A percentile compares a stretch with the other conserved stretches of the same genome.
Evolutionary conservation across 768 basidiomycete genomes (phyloP).

Genomic region (Leccinum barrowsii): DNA sequence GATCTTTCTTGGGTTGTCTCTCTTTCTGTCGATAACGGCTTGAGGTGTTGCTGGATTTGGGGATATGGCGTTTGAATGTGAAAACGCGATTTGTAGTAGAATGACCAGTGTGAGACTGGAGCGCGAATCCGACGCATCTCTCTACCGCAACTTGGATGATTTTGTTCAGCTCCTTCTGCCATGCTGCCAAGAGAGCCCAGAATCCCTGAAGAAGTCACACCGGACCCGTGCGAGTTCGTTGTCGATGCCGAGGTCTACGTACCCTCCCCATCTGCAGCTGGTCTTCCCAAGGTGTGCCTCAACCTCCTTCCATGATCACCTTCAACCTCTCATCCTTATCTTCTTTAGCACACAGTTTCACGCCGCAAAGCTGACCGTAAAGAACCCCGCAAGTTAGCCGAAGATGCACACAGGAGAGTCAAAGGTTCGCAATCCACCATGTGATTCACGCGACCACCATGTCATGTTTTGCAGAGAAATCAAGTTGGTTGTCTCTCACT

Average conservation of each 20-base stretch:
- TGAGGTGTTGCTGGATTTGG: conserved; percentile 5
- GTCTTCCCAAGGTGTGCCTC: conserved; percentile 54
- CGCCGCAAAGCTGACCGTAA: conserved; percentile 59
- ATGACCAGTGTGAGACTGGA: background rate
- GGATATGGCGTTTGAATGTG: background rate
- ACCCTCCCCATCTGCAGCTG: conserved; percentile 45
- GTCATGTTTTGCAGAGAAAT: conserved; percentile 49
- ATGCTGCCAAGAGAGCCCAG: conserved; percentile 14
- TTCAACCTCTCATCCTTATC: conserved; percentile 6
- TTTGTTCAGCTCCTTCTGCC: background rate
- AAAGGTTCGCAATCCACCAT: conserved; percentile 45
- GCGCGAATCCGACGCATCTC: background rate
- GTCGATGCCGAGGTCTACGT: conserved; percentile 63
- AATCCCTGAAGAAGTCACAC: conserved; percentile 4
- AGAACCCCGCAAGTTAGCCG: conserved; percentile 35
- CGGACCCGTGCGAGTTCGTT: conserved; percentile 47
- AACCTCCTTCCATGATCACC: background rate
- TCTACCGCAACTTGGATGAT: background rate
- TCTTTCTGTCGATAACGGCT: conserved; percentile 9
- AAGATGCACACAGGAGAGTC: conserved; percentile 49
- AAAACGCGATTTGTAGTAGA: conserved; percentile 2
- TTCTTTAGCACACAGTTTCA: conserved; percentile 39
- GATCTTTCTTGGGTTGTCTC: conserved; percentile 10
- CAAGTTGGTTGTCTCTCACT: conserved; percentile 64
- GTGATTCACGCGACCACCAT: background rate